Base-by-base conservation (phyloP, 352 stramenopile genomes). In the Phytophthora niederhauseri region DNA sequence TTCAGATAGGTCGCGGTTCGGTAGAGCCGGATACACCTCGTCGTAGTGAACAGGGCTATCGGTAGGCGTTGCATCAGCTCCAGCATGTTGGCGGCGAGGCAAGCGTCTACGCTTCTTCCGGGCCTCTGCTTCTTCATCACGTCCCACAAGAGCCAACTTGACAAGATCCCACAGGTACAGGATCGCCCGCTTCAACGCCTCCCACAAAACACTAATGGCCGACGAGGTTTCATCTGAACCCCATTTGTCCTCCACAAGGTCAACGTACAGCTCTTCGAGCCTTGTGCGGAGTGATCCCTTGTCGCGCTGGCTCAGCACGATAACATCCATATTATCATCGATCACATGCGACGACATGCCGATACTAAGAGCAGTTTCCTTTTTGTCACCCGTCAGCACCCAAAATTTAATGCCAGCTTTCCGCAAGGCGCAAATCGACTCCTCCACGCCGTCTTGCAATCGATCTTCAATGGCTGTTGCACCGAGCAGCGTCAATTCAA, bases 371-470 rank as follows among this genome's bases (percentile, higher is more conserved):
- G 89, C 89, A 2, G 89, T 96, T 71, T 96, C 89, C 67, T 95
- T 95, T 59, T 96, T 96, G 75, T 96, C 89, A 24, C 89, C 96
- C 0, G 96, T 99, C 26, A 99, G 81, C 28, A 99, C 93, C 96
- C 96, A 99, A 48, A 98, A 92, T 62, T 98, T 98, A 67, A 99
- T 98, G 3, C 95, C 95, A 7, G 96, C 96, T 52, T 97, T 94
- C 8, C 86, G 77, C 31, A 99, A 75, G n/a, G 95, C 84, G 46
- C 76, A 87, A 72, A 99, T 98, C 14, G 88, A 97, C 52, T 98
- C 89, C 22, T 96, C 88, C 2, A 98, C 96, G 9, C 92, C 91
- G 30, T 98, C 92, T 58, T 98, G 95, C 17, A 98, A 75, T 34
- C 90, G 85, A 63, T 98, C 94, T 73, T 98, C 94, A 67, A 98